Evolutionary conservation across 495 filamentous ascomycete species (phyloP).

Genomic region (Ascobolus immersus): DNA sequence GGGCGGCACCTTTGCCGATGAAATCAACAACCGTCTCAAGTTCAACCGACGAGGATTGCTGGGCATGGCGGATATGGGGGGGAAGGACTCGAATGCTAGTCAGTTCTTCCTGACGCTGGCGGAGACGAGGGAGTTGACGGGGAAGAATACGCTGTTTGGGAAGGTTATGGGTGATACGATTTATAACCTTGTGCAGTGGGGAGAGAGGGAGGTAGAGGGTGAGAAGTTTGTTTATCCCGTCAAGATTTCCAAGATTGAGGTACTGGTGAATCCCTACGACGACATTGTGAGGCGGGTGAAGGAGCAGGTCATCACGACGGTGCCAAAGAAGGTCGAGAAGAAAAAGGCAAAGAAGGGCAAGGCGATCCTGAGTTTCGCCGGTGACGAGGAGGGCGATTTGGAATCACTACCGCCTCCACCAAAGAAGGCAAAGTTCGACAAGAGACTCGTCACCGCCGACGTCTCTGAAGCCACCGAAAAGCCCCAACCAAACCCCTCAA

Average conservation of each 20-base stretch:
- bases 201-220: constrained; percentile 53
- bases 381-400: constrained; percentile 50
- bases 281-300: constrained; percentile 51
- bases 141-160: constrained; percentile 82
- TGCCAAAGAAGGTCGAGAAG: constrained; percentile 19
- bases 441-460: constrained; percentile 41
- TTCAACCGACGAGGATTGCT: constrained; percentile 78
- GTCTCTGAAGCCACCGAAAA: constrained; percentile 2
- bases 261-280: constrained; percentile 71
- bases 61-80: constrained; percentile 69
- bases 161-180: constrained; percentile 81
- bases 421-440: constrained; percentile 83
- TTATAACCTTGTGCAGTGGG: constrained; percentile 82
- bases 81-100: constrained; percentile 59
- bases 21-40: constrained; percentile 73
- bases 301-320: constrained; percentile 19
- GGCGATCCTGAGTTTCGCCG: constrained; percentile 65
- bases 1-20: constrained; percentile 59
- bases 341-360: constrained; percentile 36
- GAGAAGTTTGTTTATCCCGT: constrained; percentile 74
- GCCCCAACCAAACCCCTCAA: constrained; percentile 12
- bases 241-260: constrained; percentile 51
- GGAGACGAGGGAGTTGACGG: constrained; percentile 58
- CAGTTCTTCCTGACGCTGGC: constrained; percentile 91
- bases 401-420: constrained; percentile 31